Base-by-base conservation (phyloP, 2,329 filamentous ascomycete species). In the Neobulgaria alba region DNA sequence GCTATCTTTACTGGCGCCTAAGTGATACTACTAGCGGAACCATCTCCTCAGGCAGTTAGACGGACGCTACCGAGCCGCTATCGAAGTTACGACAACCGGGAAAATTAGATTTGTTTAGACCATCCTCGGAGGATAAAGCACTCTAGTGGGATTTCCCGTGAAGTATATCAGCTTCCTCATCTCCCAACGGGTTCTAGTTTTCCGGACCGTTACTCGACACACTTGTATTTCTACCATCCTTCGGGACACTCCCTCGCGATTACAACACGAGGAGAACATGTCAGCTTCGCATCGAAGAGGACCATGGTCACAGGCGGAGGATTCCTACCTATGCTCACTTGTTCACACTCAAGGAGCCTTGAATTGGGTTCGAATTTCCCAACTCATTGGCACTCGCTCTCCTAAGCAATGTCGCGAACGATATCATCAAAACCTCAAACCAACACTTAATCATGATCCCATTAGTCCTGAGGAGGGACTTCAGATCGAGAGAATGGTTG, bases 351-450 rank as follows among this genome's bases (percentile, higher is more conserved):
- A 85, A 85, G 85, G 85, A 21, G 73, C 84, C 21, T 74, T 84
- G 60, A 92, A 95, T 72, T 96, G 90, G 90, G 87, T 95, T 10
- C 75, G 79, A 50, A 93, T 95, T 57, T 79, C 89, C 20, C 68
- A 79, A 40, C 72, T 79, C 51, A 79, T 95, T 55, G 73, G 75
- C 45, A 80, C 83, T 18, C 77, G 90, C 48, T 86, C 86, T 17
- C 83, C 90, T 39, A 96, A 96, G 68, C 90, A 96, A 67, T 96
- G 90, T 63, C 79, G 90, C 43, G 90, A 96, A 67, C 76, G 90
- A 35, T 96, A 85, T 59, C 87, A 95, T 59, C 90, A 96, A 59
- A 95, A 95, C 61, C 72, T 96, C 33, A 95, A 87, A 62, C 81
- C 82, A 1, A 67, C 70, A 1, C 67, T 89, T 29, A 84, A 83